phyloP scores from a whole-genome alignment of 345 rosid species.

The Abelmoschus esculentus region DNA sequence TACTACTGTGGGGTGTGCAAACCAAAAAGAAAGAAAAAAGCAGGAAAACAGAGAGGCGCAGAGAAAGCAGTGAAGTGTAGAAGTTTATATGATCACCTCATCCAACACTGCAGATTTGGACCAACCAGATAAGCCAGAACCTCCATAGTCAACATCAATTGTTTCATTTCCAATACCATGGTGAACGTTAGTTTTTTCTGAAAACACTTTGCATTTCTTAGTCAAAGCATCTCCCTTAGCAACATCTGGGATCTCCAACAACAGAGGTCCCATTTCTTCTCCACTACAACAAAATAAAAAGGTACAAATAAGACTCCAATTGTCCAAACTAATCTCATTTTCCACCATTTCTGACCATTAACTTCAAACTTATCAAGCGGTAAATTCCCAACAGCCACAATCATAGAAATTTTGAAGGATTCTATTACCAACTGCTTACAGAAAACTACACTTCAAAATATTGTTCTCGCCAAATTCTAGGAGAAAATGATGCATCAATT shows the following conservation, averaged over 20 bases:
- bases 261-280: constrained; percentile 56
- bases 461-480: not conserved
- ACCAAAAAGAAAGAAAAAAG: not conserved
- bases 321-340: not conserved
- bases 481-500: not conserved
- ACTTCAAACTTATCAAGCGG: not conserved
- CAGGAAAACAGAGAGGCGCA: not conserved
- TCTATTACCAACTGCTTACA: too few species aligned
- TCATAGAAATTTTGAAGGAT: not conserved
- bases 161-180: constrained; percentile 14
- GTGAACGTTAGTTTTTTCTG: constrained; percentile 23
- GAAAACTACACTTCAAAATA: not conserved
- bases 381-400: not conserved
- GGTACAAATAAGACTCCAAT: not conserved
- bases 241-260: constrained; percentile 34
- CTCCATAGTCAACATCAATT: constrained; percentile 14
- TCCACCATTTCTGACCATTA: not conserved
- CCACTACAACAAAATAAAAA: constrained; percentile 41
- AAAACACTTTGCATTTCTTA: constrained; percentile 27
- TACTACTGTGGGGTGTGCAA: not conserved
- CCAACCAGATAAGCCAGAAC: constrained; percentile 39
- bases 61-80: not conserved
- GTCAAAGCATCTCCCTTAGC: constrained; percentile 16
- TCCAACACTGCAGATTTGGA: constrained; percentile 48
- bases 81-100: constrained; percentile 35